Conservation (phyloP, 164 flowering plant species). For the Tetracentron sinense region DNA sequence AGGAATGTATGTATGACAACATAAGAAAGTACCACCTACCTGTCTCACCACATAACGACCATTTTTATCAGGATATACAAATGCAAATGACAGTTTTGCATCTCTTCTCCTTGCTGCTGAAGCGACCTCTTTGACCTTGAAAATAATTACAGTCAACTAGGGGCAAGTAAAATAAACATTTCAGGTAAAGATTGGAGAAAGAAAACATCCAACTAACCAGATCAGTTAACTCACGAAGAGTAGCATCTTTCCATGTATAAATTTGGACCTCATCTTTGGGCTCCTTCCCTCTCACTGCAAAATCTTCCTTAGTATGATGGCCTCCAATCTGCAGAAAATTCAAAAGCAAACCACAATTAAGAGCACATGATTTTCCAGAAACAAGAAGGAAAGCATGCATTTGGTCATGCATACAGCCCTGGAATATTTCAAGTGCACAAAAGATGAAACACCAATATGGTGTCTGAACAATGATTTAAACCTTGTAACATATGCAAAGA, state of each 20-base stretch:
- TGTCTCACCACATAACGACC: constrained; percentile 74
- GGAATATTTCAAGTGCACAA: too few species aligned
- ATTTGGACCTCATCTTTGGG: constrained; percentile 98
- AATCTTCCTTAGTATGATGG: constrained; percentile 79
- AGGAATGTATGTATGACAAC: not conserved
- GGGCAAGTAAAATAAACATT: not conserved
- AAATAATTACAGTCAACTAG: constrained; percentile 10
- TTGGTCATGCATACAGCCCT: not conserved
- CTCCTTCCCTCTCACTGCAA: constrained; percentile 90
- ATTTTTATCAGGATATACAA: constrained; percentile 85
- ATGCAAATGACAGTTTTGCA: constrained; percentile 90
- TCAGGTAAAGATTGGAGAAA: not conserved
- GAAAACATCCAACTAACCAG: constrained; percentile 40
- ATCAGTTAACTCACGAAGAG: constrained; percentile 91
- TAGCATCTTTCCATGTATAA: constrained; percentile 99
- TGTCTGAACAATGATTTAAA: too few species aligned
- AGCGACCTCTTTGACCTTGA: constrained; percentile 90
- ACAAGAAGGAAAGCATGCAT: not conserved
- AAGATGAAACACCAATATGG: too few species aligned
- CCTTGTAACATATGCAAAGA: too few species aligned
- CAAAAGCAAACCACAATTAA: not conserved
- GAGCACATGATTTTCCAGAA: not conserved
- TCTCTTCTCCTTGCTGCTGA: constrained; percentile 86
- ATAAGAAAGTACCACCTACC: constrained; percentile 31
- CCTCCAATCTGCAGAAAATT: constrained; percentile 54